Conservation (phyloP, 208 protist species). For the Herpetomonas muscarum region DNA sequence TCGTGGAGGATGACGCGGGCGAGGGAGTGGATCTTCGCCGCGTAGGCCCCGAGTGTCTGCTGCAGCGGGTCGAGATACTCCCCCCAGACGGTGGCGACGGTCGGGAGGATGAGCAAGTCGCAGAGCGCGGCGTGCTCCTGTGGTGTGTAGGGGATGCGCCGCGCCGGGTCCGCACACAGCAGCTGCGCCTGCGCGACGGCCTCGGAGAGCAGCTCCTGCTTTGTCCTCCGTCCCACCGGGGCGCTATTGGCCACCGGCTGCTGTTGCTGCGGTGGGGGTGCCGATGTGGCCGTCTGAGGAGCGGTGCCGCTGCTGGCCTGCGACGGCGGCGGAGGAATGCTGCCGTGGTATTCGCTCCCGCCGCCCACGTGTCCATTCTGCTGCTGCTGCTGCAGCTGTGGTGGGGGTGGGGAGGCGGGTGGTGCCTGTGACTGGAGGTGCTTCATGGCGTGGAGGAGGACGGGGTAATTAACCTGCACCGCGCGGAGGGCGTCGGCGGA, state of each 20-base stretch:
- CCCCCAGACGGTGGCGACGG: constrained; percentile 46
- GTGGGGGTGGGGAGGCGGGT: background rate
- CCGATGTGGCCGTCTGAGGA: too few species aligned
- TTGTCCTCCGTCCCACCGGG: too few species aligned
- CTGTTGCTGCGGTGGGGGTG: too few species aligned
- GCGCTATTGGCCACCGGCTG: too few species aligned
- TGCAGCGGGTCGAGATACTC: constrained; percentile 47
- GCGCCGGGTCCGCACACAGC: background rate
- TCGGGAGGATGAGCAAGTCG: constrained; percentile 33
- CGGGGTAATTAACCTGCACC: constrained; percentile 34
- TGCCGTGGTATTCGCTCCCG: too few species aligned
- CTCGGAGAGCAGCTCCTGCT: too few species aligned
- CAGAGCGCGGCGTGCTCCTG: constrained; percentile 11
- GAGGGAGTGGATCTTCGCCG: background rate
- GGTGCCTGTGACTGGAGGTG: constrained; percentile 15
- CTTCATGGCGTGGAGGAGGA: constrained; percentile 28
- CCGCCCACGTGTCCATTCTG: too few species aligned
- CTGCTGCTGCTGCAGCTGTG: too few species aligned
- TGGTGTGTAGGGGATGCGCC: background rate
- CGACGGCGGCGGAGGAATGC: too few species aligned
- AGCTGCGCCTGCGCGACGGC: too few species aligned
- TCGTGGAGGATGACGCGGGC: background rate
- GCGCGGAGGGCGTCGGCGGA: constrained; percentile 14
- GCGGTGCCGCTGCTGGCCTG: too few species aligned
- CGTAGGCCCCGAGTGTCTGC: constrained; percentile 31